These are phyloP conservation scores for Plasmopara halstedii DNA, from an alignment of 352 stramenopile genomes.

Conservation along the genomic window DNA sequence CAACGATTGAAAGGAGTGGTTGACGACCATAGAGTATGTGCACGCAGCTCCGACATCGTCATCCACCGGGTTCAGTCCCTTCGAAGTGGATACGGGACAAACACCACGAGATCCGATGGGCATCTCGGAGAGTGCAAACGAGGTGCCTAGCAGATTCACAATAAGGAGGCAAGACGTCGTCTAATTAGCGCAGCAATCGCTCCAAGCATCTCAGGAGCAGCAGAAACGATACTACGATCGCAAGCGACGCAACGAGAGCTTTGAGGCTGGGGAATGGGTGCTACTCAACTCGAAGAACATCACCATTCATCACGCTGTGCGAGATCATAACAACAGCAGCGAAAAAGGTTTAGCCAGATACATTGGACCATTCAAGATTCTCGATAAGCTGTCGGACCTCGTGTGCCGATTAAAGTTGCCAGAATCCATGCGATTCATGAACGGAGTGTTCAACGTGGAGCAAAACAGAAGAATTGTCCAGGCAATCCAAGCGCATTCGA, in stretches of 20 bases:
- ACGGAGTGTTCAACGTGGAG: too few species aligned
- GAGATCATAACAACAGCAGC: too few species aligned
- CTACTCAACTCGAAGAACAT: not conserved
- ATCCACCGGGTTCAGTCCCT: conserved; percentile 4
- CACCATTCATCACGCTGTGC: too few species aligned
- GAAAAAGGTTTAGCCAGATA: too few species aligned
- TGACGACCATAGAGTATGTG: conserved; percentile 12
- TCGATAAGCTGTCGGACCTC: too few species aligned
- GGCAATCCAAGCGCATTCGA: too few species aligned
- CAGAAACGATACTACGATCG: not conserved
- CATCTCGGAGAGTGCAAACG: not conserved
- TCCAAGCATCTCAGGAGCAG: not conserved
- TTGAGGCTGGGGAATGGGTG: not conserved
- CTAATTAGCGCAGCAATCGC: not conserved
- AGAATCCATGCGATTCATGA: too few species aligned
- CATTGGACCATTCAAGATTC: too few species aligned
- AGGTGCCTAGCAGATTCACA: conserved; percentile 8
- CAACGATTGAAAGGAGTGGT: conserved; percentile 6
- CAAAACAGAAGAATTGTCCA: too few species aligned
- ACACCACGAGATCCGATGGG: not conserved
- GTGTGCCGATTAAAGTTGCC: too few species aligned
- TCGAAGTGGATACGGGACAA: conserved; percentile 12
- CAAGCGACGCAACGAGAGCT: not conserved
- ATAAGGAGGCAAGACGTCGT: conserved; percentile 5
- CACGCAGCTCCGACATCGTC: conserved; percentile 7